Conservation (phyloP, 257 asterid genomes). For the Euphrasia confusa region DNA sequence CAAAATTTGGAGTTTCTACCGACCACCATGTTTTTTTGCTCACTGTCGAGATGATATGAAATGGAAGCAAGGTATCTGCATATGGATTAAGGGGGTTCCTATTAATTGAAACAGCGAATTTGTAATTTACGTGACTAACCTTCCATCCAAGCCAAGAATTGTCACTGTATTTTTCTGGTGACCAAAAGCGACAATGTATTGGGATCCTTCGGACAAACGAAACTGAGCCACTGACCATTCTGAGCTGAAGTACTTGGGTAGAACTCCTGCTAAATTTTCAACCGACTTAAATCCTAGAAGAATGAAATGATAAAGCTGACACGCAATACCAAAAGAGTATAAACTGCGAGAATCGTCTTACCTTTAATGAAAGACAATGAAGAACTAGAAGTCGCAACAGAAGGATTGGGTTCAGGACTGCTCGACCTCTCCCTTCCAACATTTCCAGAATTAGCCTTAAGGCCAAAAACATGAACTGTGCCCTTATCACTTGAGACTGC, state of each 20-base stretch:
- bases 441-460: slow-evolving; percentile 60
- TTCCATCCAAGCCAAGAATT: slow-evolving; percentile 92
- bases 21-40: too few relatives aligned
- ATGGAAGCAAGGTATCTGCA: not conserved
- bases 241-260: slow-evolving; percentile 92
- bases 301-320: not conserved
- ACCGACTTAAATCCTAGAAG: slow-evolving; percentile 6
- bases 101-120: not conserved
- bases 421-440: slow-evolving; percentile 45
- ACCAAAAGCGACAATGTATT: slow-evolving; percentile 78
- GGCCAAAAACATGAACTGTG: slow-evolving; percentile 81
- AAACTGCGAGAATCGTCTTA: slow-evolving; percentile 23
- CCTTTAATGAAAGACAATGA: slow-evolving; percentile 89
- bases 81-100: slow-evolving; percentile 3
- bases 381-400: slow-evolving; percentile 48
- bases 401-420: slow-evolving; percentile 43
- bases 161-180: slow-evolving; percentile 80
- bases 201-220: slow-evolving; percentile 80
- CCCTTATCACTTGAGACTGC: slow-evolving; percentile 98
- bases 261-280: slow-evolving; percentile 52
- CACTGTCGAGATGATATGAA: not conserved
- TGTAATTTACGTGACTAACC: slow-evolving; percentile 39
- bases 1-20: too few relatives aligned
- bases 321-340: not conserved
- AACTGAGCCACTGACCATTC: slow-evolving; percentile 97